phyloP scores from a whole-genome alignment of 768 basidiomycete genomes.

The Suillus tomentosus region DNA sequence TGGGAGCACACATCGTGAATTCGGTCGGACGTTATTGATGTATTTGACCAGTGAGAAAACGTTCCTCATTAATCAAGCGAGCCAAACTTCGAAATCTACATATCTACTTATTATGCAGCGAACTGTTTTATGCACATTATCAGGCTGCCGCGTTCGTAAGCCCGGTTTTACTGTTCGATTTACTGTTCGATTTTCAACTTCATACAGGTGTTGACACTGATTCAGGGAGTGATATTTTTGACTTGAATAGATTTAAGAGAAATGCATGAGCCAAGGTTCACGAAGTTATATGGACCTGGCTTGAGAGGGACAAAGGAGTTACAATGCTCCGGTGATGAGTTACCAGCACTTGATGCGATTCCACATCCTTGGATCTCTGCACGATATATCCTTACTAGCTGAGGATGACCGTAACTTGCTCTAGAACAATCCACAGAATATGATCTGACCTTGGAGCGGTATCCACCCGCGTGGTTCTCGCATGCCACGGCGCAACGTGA shows the following conservation, averaged over 20 bases:
- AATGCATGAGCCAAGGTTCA: background rate
- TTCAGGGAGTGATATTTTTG: background rate
- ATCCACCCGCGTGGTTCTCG: too few relatives aligned
- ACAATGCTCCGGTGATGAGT: background rate
- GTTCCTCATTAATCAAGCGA: too few relatives aligned
- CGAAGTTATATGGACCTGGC: background rate
- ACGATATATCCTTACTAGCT: background rate
- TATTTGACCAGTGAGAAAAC: constrained; percentile 9
- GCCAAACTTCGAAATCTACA: too few relatives aligned
- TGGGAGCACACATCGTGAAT: too few relatives aligned
- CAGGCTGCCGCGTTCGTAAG: background rate
- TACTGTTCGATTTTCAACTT: background rate
- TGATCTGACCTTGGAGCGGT: too few relatives aligned
- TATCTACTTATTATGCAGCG: too few relatives aligned
- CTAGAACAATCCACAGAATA: background rate
- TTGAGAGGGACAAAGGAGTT: background rate
- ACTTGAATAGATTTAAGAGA: background rate
- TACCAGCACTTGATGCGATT: background rate
- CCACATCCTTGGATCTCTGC: background rate
- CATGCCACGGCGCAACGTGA: too few relatives aligned
- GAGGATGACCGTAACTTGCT: background rate
- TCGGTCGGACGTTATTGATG: too few relatives aligned
- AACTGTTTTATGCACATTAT: background rate
- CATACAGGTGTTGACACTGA: background rate
- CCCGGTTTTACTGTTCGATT: background rate